Base-by-base conservation (phyloP, 768 basidiomycete species). In the Russula brevipes region DNA sequence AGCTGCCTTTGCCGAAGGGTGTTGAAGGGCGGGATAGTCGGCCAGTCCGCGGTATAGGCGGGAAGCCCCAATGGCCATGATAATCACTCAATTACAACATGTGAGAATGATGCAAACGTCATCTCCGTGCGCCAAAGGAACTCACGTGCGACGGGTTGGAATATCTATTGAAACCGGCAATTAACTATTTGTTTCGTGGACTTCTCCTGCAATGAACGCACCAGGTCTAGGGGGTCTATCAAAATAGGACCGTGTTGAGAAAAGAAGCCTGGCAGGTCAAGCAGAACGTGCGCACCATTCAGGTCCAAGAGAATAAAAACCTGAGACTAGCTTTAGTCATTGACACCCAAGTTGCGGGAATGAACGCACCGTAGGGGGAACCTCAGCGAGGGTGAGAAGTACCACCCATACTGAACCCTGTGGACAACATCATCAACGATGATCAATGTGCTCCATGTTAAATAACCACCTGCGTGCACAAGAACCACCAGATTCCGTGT, bases 11-110 rank as follows among this genome's bases (percentile, higher is more conserved):
- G 17, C 24, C n/a, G n/a, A 39, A 33, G 0, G 5, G 24, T 41
- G 30, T 11, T 36, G 6, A 16, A n/a, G 3, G 9, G 61, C 33
- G 31, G 47, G 42, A 39, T 31, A 42, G 10, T 56, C 65, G 6
- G 30, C 31, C n/a, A 64, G 61, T 41, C 61, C 61, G 11, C 65
- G 61, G 52, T 66, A 54, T 17, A 63, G 41, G 50, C 65, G 61
- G 8, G 65, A 41, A 14, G 61, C 61, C 2, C 65, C 61, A 10
- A 63, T 12, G 1, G 61, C 9, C 61, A 53, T 45, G 17, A 63
- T 47, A 16, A 63, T 38, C 46, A 66, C 65, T 66, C 51, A 8
- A 39, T 39, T 5, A 38, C 14, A 10, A 47, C 3, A 50, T 16
- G 41, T 50, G 6, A 24, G 44, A 64, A 7, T 42, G 9, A 45